Evolutionary conservation across 257 asterid genomes (phyloP), one percentile per base, ranked within the genome.

Genomic region (Solanum boliviense): DNA sequence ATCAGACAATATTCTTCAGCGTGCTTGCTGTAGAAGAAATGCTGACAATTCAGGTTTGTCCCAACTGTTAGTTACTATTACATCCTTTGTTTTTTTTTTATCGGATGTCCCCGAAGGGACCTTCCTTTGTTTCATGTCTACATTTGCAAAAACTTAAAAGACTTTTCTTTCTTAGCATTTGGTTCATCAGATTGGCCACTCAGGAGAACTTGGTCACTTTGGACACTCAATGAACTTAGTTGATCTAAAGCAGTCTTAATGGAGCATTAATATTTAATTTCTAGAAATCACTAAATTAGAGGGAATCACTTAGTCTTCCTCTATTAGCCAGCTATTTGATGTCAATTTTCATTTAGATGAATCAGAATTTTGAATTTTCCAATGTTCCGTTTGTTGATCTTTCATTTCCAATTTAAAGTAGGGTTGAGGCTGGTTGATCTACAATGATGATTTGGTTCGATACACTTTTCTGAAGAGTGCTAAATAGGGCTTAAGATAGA

Each of bases 41-140:
- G 89, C 88, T 46, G 83, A 48, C 83, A 82, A 82, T 88, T 90
- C 98, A 93, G 99, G 98, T 95, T 96, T 52, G 85, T 88, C 41
- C 87, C 44, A 52, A 56, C 65, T 32, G 9, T 86, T 46, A 70
- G 31, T 31, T 35, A 11, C 52, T 36, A 18, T 39, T 39, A n/a
- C 13, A n/a, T 76, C 84, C 60, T 76, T 76, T 12, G 35, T 76
- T n/a, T 76, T 7, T 75, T 5, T 52, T 18, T 56, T 16, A 56
- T 56, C 1, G 3, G 65, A 56, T 56, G n/a, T 56, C 65, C 9
- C 0, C 65, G 4, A 56, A 56, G 65, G 62, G 65, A 56, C 65
- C 13, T 3, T 76, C 34, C 60, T 76, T 76, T 23, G 35, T 76
- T n/a, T 76, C 84, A 13, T 13, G 31, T 76, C 56, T 76, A 39